Percentiles rank a stretch among this genome's conserved stretches.
Conservation (phyloP, 192 early-diverging fungal genomes). For the Helicostylum pulchrum region DNA sequence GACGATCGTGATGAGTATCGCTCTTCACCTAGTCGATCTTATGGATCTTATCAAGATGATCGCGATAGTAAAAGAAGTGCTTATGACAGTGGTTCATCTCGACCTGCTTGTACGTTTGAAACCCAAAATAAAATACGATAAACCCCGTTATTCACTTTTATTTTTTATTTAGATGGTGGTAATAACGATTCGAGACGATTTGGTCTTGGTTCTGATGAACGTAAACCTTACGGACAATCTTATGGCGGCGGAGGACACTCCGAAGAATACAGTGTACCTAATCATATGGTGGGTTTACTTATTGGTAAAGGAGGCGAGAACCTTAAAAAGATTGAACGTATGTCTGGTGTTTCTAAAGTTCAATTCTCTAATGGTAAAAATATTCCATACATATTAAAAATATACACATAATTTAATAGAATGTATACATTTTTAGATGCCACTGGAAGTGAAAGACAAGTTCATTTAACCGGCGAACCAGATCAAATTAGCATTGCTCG, state of each 20-base stretch:
- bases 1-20: constrained; percentile 16
- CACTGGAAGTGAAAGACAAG: constrained; percentile 45
- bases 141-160: background rate
- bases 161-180: constrained; percentile 1
- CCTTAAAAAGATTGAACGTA: constrained; percentile 72
- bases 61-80: constrained; percentile 37
- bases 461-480: constrained; percentile 45
- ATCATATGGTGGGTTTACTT: constrained; percentile 70
- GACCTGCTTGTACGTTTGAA: constrained; percentile 17
- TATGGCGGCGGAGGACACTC: constrained; percentile 31
- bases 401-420: background rate
- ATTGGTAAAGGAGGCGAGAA: constrained; percentile 81
- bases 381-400: background rate
- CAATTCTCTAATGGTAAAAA: constrained; percentile 51
- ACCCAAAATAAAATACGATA: background rate
- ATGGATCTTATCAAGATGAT: constrained; percentile 30
- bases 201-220: constrained; percentile 39
- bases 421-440: constrained; percentile 17
- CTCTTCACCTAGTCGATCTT: constrained; percentile 9
- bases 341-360: constrained; percentile 61
- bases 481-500: constrained; percentile 48
- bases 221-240: constrained; percentile 30
- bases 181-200: constrained; percentile 33
- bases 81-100: constrained; percentile 33
- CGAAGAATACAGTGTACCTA: constrained; percentile 59